Base-by-base conservation (phyloP, 2,329 filamentous ascomycete genomes). In the Cercospora berteroae region DNA sequence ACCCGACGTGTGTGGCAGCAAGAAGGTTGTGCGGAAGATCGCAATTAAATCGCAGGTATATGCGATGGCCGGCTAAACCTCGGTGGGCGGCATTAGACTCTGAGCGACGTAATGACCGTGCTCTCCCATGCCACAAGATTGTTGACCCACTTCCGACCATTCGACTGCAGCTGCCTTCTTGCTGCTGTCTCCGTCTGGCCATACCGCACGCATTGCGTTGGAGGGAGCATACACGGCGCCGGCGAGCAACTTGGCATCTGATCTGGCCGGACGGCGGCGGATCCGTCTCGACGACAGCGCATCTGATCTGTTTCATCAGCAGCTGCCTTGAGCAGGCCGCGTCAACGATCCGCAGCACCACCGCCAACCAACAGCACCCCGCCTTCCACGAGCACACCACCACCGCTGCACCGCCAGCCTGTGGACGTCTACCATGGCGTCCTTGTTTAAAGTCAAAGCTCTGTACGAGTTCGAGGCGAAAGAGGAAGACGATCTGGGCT, bases 401-500 rank as follows among this genome's bases (percentile, higher is more conserved):
- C 39, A 64, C 65, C 59, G 27, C 64, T 27, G 58, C 64, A 44
- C 60, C 67, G 55, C 58, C 36, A 13, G 55, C 20, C 16, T 29
- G 25, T 25, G 52, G 52, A 52, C 62, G 58, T 31, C n/a, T 18
- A 58, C 65, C 56, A 74, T 74, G 73, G 80, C 79, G 69, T 84
- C 85, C 67, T 57, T 72, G 74, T 97, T 97, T 85, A 96, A 92
- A 82, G 95, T 99, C 84, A 96, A 94, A 86, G 93, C 95, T 74
- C 82, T 98, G 77, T 99, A 91, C 84, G 94, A 98, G 79, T 99
- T 99, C 83, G 84, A 86, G 78, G 98, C 95, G 73, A 87, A 88
- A 70, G 94, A 99, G 80, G 93, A 97, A 74, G 95, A 99, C 81
- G 95, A 99, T 81, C 89, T 99, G 74, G 91, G 88, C 78, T 99